Evolutionary conservation across 208 protist genomes (phyloP).

Genomic region (Balamuthia mandrillaris): DNA sequence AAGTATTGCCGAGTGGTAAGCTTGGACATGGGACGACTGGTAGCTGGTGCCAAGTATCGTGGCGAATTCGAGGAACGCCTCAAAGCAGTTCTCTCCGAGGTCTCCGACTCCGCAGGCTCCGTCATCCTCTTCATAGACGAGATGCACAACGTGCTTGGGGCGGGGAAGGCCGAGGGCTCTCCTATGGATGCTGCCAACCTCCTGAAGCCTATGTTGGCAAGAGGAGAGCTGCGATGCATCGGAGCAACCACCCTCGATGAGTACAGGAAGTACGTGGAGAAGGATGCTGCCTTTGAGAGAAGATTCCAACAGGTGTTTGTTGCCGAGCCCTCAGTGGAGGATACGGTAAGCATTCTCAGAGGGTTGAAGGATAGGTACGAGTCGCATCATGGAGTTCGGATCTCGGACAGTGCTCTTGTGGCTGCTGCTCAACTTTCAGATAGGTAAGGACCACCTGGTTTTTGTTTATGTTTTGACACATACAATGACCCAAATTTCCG

Average conservation of each 20-base stretch:
- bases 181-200: conserved; percentile 87
- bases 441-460: too few relatives aligned
- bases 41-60: conserved; percentile 97
- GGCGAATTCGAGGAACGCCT: conserved; percentile 99
- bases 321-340: conserved; percentile 90
- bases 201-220: conserved; percentile 95
- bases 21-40: too few relatives aligned
- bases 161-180: conserved; percentile 71
- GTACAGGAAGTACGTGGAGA: conserved; percentile 96
- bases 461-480: too few relatives aligned
- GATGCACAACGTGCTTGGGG: conserved; percentile 95
- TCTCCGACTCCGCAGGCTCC: conserved; percentile 86
- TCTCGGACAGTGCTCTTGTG: conserved; percentile 79
- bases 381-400: conserved; percentile 79
- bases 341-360: conserved; percentile 95
- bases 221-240: conserved; percentile 84
- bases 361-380: conserved; percentile 71
- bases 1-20: neutral
- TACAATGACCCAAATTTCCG: too few relatives aligned
- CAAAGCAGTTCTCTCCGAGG: conserved; percentile 98
- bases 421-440: conserved; percentile 75
- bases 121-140: conserved; percentile 99
- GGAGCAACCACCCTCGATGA: conserved; percentile 96
- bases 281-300: conserved; percentile 95
- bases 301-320: conserved; percentile 96